A percentile compares a stretch with the other conserved stretches of the same genome.
These are phyloP conservation scores for Arabis alpina DNA, from an alignment of 345 rosid genomes.

Conservation along the genomic window DNA sequence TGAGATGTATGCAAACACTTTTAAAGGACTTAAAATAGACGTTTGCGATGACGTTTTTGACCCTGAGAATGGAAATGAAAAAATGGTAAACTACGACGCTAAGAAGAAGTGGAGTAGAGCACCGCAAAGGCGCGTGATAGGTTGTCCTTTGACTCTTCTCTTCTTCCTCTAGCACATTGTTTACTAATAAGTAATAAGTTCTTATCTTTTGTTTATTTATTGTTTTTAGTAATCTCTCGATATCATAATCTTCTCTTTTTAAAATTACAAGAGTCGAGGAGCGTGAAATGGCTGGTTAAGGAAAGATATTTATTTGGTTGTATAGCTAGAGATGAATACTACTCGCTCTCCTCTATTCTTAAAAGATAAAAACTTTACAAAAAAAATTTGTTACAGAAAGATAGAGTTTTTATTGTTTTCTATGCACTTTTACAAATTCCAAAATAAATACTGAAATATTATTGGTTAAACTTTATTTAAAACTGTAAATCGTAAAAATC, in stretches of 20 bases:
- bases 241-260: conserved; percentile 31
- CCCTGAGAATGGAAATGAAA: conserved; percentile 1
- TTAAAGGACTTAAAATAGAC: neutral
- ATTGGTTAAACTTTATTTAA: too few relatives aligned
- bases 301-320: too few relatives aligned
- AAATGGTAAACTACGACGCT: neutral
- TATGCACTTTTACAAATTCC: too few relatives aligned
- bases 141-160: conserved; percentile 58
- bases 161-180: conserved; percentile 27
- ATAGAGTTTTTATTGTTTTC: too few relatives aligned
- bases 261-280: conserved; percentile 33
- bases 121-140: conserved; percentile 69
- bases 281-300: conserved; percentile 20
- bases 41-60: conserved; percentile 30
- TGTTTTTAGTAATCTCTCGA: conserved; percentile 6
- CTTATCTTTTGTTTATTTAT: conserved; percentile 25
- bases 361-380: too few relatives aligned
- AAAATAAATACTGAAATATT: too few relatives aligned
- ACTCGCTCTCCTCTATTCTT: too few relatives aligned
- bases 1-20: too few relatives aligned
- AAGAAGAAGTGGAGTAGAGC: conserved; percentile 44
- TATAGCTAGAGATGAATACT: too few relatives aligned
- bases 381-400: too few relatives aligned
- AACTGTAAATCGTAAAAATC: too few relatives aligned
- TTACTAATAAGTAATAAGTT: neutral